Base-by-base conservation (phyloP, 1,284 basidiomycete species). In the Naganishia cerealis region DNA sequence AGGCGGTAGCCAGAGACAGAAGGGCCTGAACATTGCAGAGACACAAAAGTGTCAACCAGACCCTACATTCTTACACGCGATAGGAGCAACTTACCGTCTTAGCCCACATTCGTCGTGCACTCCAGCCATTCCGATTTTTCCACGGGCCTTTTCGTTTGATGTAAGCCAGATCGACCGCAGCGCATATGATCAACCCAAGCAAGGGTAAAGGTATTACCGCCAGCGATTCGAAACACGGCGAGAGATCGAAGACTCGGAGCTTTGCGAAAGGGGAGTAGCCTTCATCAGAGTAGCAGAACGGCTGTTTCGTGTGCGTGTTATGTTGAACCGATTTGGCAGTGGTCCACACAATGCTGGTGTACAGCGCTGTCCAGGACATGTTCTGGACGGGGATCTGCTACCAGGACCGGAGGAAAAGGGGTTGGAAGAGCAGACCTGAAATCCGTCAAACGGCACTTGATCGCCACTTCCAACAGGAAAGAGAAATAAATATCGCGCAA, bases 191-290 rank as follows among this genome's bases (percentile, higher is more conserved):
- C 67, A 90, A 78, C 21, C 84, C 43, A 1, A 83, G 77, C 40
- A 88, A 80, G 1, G 88, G 76, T 0, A 82, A 74, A 0, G 88
- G 82, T 2, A 89, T 76, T 0, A 92, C 55, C n/a, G 88, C 75
- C 39, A 86, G 87, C 71, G 90, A 87, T 75, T 94, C 90, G 73
- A 91, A 92, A 79, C 94, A 97, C 8, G 87, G 85, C 0, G 92
- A 90, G 15, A 90, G 76, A 79, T 96, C 93, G 75, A 93, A 90
- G 33, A 86, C 82, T 67, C 90, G 85, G 0, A 80, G 71, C 8
- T 73, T 77, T 9, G 90, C 92, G 52, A 78, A 57, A 57, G 77
- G 70, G 21, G 18, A 29, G 39, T 65, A 69, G 33, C 67, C 67
- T 43, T 69, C 67, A 26, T 21, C 21, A 18, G 67, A 69, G 42